Base-by-base conservation (phyloP, 164 flowering plant species). In the Liquidambar formosana region DNA sequence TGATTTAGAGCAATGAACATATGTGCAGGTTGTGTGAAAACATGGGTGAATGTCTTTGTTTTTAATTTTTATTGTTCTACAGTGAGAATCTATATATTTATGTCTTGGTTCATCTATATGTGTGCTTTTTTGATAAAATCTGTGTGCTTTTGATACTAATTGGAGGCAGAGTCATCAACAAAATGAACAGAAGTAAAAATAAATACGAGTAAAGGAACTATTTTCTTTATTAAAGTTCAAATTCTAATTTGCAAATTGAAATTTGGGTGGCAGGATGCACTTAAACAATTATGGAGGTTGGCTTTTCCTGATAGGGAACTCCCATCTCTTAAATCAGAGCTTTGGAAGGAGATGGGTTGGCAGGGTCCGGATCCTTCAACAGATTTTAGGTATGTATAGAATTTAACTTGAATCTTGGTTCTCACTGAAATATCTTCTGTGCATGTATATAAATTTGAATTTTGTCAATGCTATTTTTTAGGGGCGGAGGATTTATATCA, bases 301-400 rank as follows among this genome's bases (percentile, higher is more conserved):
- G 91, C 97, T 58, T 92, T 85, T 77, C 99, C 97, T 53, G 75
- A 74, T 63, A 86, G 88, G 74, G 86, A 83, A 60, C 84, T 90
- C 64, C 97, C 97, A 61, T 38, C 92, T 61, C 87, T 92, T 47
- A 92, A 90, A 73, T 89, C 99, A 18, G 97, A 88, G 72, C 84
- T 84, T 27, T 94, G 99, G 99, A 94, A 92, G 76, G 99, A 94
- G 41, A 94, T 94, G 99, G 99, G 99, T 28, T 94, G 99, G 99
- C 99, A 94, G 79, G 97, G 99, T 65, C 21, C 93, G 38, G 99
- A 94, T 64, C 99, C 99, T 49, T 92, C 99, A 65, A 94, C 97
- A 61, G 99, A 92, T 79, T 92, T 95, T 79, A 88, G 97, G 99
- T 91, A 76, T 70, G 65, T 15, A 25, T 4, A 57, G 21, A 15